These are phyloP conservation scores for Cryptococcus hybrid DNA, from an alignment of 1,284 basidiomycete species.

Conservation along the genomic window DNA sequence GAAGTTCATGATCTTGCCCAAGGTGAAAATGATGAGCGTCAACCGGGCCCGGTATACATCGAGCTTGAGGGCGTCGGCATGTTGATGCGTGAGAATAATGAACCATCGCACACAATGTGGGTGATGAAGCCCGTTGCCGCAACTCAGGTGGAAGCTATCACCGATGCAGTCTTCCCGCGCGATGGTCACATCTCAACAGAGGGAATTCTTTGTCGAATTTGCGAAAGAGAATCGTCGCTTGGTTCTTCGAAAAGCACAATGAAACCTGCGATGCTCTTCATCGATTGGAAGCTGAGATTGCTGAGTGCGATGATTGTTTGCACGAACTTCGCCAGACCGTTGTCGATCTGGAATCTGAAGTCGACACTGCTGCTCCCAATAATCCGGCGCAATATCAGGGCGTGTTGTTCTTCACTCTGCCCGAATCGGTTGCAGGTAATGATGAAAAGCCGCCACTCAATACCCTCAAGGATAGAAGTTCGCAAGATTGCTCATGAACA, in stretches of 20 bases:
- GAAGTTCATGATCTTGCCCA: constrained; percentile 51
- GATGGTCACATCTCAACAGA: constrained; percentile 73
- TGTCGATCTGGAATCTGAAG: constrained; percentile 63
- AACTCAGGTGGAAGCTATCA: constrained; percentile 37
- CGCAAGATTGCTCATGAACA: constrained; percentile 75
- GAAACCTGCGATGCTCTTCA: constrained; percentile 98
- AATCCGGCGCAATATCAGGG: constrained; percentile 76
- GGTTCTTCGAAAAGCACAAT: constrained; percentile 99
- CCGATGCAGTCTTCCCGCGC: constrained; percentile 61
- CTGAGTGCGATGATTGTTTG: constrained; percentile 90
- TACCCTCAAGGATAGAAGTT: constrained; percentile 64
- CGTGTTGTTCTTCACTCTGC: constrained; percentile 65
- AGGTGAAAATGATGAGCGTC: constrained; percentile 39
- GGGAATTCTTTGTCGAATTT: constrained; percentile 95
- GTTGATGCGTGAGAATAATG: constrained; percentile 91
- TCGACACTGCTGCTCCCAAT: constrained; percentile 52
- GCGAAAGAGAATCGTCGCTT: constrained; percentile 96
- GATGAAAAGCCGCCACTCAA: constrained; percentile 12
- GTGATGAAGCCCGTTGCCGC: constrained; percentile 81
- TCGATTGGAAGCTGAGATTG: constrained; percentile 91
- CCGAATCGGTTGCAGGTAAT: constrained; percentile 25
- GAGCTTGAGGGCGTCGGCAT: constrained; percentile 98
- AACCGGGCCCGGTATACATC: constrained; percentile 62
- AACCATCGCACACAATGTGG: constrained; percentile 98
- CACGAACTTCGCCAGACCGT: constrained; percentile 80